phyloP scores from a whole-genome alignment of 1,284 basidiomycete genomes.

The Trametes versicolor region DNA sequence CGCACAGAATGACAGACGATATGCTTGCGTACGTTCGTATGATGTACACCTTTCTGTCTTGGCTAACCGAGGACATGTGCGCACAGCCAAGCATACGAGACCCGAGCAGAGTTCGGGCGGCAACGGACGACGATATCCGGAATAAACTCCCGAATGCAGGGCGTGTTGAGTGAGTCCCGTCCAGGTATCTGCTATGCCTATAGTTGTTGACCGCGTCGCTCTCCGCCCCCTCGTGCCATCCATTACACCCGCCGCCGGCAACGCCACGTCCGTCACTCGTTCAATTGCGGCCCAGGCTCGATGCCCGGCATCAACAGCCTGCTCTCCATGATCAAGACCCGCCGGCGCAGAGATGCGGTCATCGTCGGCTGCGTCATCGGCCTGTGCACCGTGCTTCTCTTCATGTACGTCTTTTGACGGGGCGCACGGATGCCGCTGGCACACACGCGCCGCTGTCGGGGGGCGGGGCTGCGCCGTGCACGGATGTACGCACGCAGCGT shows the following conservation, averaged over 20 bases:
- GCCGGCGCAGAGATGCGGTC: slow-evolving; percentile 89
- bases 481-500: neutral
- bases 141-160: slow-evolving; percentile 86
- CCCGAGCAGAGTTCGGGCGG: slow-evolving; percentile 91
- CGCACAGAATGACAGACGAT: slow-evolving; percentile 95
- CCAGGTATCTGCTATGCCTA: neutral
- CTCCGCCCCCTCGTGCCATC: neutral
- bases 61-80: neutral
- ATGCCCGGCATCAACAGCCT: slow-evolving; percentile 96
- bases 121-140: slow-evolving; percentile 81
- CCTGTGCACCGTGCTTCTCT: slow-evolving; percentile 80
- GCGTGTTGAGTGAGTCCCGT: slow-evolving; percentile 76
- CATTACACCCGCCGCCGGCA: slow-evolving; percentile 1
- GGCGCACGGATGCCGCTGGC: neutral
- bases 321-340: slow-evolving; percentile 91
- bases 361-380: slow-evolving; percentile 91
- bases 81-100: slow-evolving; percentile 94
- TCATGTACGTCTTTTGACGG: slow-evolving; percentile 72
- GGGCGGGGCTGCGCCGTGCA: neutral
- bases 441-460: neutral
- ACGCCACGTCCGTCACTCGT: neutral
- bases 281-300: slow-evolving; percentile 59
- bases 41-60: slow-evolving; percentile 4
- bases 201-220: slow-evolving; percentile 15
- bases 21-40: slow-evolving; percentile 77